phyloP scores from a whole-genome alignment of 2,329 filamentous ascomycete genomes.

The Colletotrichum gigasporum region DNA sequence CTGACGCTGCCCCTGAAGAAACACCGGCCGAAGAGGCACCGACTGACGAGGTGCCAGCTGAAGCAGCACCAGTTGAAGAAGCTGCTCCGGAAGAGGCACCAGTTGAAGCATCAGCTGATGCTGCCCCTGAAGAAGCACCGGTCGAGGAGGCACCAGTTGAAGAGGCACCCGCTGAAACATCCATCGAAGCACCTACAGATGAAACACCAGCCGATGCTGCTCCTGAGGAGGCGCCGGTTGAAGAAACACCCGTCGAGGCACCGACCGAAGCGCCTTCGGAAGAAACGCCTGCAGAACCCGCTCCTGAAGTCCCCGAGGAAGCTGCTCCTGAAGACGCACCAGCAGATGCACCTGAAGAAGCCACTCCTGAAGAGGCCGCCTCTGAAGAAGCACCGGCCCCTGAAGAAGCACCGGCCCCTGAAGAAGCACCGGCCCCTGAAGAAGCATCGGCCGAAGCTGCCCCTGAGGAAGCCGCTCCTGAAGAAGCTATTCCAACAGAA shows the following conservation, averaged over 20 bases:
- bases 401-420: slow-evolving; percentile 11
- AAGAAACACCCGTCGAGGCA: too few species aligned
- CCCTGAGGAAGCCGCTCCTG: neutral
- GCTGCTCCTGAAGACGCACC: neutral
- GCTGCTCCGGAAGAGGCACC: neutral
- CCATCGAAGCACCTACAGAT: too few species aligned
- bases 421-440: neutral
- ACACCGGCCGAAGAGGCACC: neutral
- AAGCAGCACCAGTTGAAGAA: neutral
- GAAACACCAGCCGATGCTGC: too few species aligned
- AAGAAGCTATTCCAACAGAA: neutral
- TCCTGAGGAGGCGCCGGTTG: too few species aligned
- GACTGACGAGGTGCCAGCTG: slow-evolving; percentile 19
- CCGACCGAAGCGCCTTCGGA: too few species aligned
- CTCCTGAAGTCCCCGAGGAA: too few species aligned
- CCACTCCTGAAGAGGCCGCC: slow-evolving; percentile 18
- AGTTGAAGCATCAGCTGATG: neutral
- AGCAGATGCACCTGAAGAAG: slow-evolving; percentile 4
- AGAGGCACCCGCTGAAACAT: too few species aligned
- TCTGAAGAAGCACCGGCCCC: slow-evolving; percentile 4
- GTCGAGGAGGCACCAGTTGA: slow-evolving; percentile 15
- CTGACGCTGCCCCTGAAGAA: neutral
- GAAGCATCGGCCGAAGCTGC: slow-evolving; percentile 23
- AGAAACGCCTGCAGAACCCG: too few species aligned
- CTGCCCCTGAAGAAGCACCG: neutral